Conservation (phyloP, 805 yeast species). For the Wickerhamomyces bovis region DNA sequence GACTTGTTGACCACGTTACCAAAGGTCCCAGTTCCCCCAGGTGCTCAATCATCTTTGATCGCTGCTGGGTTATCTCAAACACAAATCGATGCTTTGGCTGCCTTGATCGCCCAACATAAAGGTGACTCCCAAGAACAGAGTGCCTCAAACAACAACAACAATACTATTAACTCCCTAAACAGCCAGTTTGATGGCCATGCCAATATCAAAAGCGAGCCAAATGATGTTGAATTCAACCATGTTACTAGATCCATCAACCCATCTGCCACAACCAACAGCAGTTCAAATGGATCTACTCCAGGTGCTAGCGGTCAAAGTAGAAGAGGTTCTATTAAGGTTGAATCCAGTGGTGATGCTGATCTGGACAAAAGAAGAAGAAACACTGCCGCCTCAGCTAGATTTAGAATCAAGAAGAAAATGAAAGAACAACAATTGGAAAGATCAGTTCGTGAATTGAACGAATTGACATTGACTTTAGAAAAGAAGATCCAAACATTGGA, state of each 20-base stretch:
- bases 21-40: constrained; percentile 63
- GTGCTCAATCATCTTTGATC: constrained; percentile 57
- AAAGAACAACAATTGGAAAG: constrained; percentile 90
- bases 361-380: constrained; percentile 78
- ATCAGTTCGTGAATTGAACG: constrained; percentile 65
- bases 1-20: constrained; percentile 43
- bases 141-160: neutral
- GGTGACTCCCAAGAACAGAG: constrained; percentile 10
- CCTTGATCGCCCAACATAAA: constrained; percentile 68
- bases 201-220: neutral
- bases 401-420: constrained; percentile 85
- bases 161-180: neutral
- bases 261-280: neutral
- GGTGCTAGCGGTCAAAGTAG: neutral
- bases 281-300: neutral
- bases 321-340: constrained; percentile 8
- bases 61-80: constrained; percentile 62
- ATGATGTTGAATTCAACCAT: neutral
- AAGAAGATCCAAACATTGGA: constrained; percentile 75
- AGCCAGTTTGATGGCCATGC: constrained; percentile 1
- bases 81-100: constrained; percentile 70
- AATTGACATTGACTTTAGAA: constrained; percentile 59
- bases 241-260: neutral
- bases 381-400: constrained; percentile 92
- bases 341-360: constrained; percentile 31